Percentiles rank a stretch among this genome's conserved stretches.
These are phyloP conservation scores for Seminavis robusta DNA, from an alignment of 108 stramenopile species.

Conservation along the genomic window DNA sequence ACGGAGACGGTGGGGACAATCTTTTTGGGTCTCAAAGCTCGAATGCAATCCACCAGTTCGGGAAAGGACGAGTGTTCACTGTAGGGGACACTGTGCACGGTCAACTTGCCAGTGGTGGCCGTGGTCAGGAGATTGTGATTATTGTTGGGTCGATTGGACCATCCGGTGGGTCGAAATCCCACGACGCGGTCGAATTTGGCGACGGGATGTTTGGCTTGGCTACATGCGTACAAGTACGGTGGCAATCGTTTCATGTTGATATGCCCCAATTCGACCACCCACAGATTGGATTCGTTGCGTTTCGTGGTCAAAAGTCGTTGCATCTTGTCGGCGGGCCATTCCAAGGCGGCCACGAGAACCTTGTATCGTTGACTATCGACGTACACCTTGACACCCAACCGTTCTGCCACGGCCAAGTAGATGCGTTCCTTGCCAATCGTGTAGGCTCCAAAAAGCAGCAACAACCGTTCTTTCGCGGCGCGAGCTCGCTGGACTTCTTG, in stretches of 20 bases:
- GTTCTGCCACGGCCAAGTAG: slow-evolving; percentile 80
- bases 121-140: slow-evolving; percentile 33
- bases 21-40: slow-evolving; percentile 56
- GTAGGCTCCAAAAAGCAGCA: slow-evolving; percentile 91
- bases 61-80: slow-evolving; percentile 87
- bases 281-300: slow-evolving; percentile 54
- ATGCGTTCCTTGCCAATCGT: slow-evolving; percentile 93
- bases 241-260: slow-evolving; percentile 79
- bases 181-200: slow-evolving; percentile 44
- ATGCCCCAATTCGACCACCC: slow-evolving; percentile 84
- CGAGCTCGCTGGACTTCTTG: slow-evolving; percentile 40
- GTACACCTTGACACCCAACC: slow-evolving; percentile 62
- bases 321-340: slow-evolving; percentile 63
- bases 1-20: slow-evolving; percentile 83
- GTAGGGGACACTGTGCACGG: slow-evolving; percentile 84
- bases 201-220: slow-evolving; percentile 44
- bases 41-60: slow-evolving; percentile 83
- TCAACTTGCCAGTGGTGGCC: slow-evolving; percentile 43
- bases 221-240: slow-evolving; percentile 46
- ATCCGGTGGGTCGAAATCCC: slow-evolving; percentile 75
- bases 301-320: slow-evolving; percentile 52
- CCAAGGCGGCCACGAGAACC: slow-evolving; percentile 61
- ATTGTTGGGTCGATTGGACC: slow-evolving; percentile 45
- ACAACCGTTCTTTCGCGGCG: slow-evolving; percentile 24
- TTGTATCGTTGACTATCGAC: slow-evolving; percentile 72